These are phyloP conservation scores for Pichia exigua DNA, from an alignment of 805 yeast genomes.

Conservation along the genomic window DNA sequence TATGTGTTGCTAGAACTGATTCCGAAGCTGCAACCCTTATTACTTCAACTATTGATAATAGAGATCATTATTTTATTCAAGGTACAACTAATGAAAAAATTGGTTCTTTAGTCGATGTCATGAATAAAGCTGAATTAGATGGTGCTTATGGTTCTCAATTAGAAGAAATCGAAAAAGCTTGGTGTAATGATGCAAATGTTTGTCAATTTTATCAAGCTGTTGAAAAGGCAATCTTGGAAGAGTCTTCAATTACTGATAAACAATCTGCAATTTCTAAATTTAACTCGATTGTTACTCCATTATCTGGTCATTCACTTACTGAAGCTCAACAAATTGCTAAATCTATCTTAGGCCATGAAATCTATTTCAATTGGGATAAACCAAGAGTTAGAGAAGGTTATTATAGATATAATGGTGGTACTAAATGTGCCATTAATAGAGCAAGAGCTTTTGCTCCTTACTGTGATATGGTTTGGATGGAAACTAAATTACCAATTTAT, in stretches of 20 bases:
- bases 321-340: constrained; percentile 75
- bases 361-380: constrained; percentile 90
- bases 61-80: constrained; percentile 88
- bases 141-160: constrained; percentile 70
- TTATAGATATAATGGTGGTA: constrained; percentile 93
- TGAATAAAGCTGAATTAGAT: constrained; percentile 70
- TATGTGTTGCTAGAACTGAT: constrained; percentile 92
- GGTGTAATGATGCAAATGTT: constrained; percentile 77
- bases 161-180: constrained; percentile 67
- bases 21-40: constrained; percentile 95
- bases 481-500: constrained; percentile 89
- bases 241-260: constrained; percentile 48
- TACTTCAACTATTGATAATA: constrained; percentile 86
- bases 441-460: constrained; percentile 93
- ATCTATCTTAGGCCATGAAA: constrained; percentile 68
- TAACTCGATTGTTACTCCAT: constrained; percentile 61
- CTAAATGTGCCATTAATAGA: constrained; percentile 95
- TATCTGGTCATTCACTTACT: constrained; percentile 64
- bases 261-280: constrained; percentile 57
- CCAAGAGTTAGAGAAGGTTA: constrained; percentile 95
- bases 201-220: constrained; percentile 90
- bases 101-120: constrained; percentile 64
- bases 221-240: constrained; percentile 64
- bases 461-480: constrained; percentile 97
- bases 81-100: constrained; percentile 86